Base-by-base conservation (phyloP, 2,329 filamentous ascomycete species). In the Tolypocladium sp. region DNA sequence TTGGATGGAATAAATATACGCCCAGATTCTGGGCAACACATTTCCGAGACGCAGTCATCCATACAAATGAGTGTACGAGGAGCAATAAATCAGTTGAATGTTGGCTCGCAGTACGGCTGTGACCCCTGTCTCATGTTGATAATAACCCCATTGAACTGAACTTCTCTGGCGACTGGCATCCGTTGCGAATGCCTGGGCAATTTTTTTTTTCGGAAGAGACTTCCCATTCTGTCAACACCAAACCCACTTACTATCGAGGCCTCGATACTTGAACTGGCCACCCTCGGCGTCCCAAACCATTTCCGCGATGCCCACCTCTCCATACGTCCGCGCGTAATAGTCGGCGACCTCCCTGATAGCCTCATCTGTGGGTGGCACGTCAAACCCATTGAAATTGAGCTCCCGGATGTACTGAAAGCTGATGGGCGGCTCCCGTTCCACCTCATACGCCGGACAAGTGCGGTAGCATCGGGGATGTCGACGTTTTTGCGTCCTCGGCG, bases 381-480 rank as follows among this genome's bases (percentile, higher is more conserved):
- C 30, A 30, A 63, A 63, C 1, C 60, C 59, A 12, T 62, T 62
- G 35, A 58, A 57, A 41, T 63, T 62, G 15, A 63, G 44, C 4
- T 52, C 52, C 13, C 58, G 58, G 10, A 65, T n/a, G 15, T 62
- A 64, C 20, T 64, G 53, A 33, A 60, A 62, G 33, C 57, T 63
- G 13, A 65, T 42, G 3, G 63, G 61, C 12, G 51, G 58, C 30
- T 30, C 30, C 4, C n/a, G n/a, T n/a, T n/a, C 30, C 30, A 20
- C 37, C 54, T 30, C 51, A 63, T 58, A 5, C 42, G 41, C 56
- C 60, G 61, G 49, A 64, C 57, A 2, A 64, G 59, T 17, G 63
- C 62, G 15, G 62, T 60, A 9, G 63, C 62, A 42, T 64, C 63
- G 2, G 57, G 27, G 22, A 62, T 37, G 49, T 64, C 62, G 30